A percentile compares a stretch with the other conserved stretches of the same genome.
Conservation (phyloP, 345 rosid genomes). For the Arabis hirsuta region DNA sequence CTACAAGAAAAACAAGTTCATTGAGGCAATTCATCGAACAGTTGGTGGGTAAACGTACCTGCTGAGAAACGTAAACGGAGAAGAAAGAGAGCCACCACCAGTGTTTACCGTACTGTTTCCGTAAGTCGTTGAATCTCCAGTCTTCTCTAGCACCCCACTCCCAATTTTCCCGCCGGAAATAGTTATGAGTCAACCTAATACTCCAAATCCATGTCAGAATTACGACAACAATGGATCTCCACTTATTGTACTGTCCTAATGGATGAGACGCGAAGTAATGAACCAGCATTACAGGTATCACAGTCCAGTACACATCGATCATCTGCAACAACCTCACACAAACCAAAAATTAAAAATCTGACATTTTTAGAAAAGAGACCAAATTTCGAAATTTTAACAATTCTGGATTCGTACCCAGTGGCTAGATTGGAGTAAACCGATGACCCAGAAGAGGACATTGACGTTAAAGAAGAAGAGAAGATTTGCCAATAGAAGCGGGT, state of each 20-base stretch:
- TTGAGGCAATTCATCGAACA: conserved; percentile 54
- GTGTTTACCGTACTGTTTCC: conserved; percentile 74
- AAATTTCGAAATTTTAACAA: background rate
- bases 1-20: conserved; percentile 23
- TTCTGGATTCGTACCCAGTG: conserved; percentile 65
- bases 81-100: conserved; percentile 99
- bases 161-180: conserved; percentile 96
- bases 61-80: conserved; percentile 82
- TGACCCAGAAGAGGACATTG: conserved; percentile 88
- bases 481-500: conserved; percentile 81
- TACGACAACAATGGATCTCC: conserved; percentile 72
- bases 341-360: background rate
- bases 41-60: conserved; percentile 51
- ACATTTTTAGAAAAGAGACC: conserved; percentile 7
- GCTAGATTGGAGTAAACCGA: conserved; percentile 71
- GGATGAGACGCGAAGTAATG: conserved; percentile 84
- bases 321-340: conserved; percentile 49
- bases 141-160: conserved; percentile 96
- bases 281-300: conserved; percentile 80
- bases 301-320: conserved; percentile 96
- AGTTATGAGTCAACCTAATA: conserved; percentile 81
- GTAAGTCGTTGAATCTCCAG: conserved; percentile 90
- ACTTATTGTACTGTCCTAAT: conserved; percentile 54
- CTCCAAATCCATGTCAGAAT: conserved; percentile 80
- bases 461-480: conserved; percentile 89